Evolutionary conservation across 192 early-diverging fungal genomes (phyloP).

Genomic region (Phlyctochytrium planicorne): DNA sequence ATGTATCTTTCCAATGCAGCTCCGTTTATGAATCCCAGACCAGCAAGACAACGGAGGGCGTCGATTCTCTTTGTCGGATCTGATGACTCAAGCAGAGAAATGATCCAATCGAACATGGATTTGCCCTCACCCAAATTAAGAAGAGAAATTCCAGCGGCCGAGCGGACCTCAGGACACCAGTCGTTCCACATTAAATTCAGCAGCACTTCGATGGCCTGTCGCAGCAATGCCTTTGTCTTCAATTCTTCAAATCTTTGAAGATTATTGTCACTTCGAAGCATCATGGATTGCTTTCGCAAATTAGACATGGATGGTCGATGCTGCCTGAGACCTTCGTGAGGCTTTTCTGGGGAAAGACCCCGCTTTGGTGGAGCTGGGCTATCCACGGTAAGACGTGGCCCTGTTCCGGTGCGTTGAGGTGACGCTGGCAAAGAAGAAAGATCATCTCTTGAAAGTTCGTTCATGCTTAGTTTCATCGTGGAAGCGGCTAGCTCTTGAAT

Average conservation of each 20-base stretch:
- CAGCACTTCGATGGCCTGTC: constrained; percentile 34
- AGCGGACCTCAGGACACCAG: constrained; percentile 43
- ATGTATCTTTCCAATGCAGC: constrained; percentile 29
- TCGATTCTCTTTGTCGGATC: constrained; percentile 47
- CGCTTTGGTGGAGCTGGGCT: too few relatives aligned
- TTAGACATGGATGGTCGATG: not conserved
- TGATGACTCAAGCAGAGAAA: constrained; percentile 25
- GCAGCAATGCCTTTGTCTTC: constrained; percentile 11
- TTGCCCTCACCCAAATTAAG: constrained; percentile 37
- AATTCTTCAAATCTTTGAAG: not conserved
- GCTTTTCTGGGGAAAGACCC: too few relatives aligned
- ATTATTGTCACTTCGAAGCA: not conserved
- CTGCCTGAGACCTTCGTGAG: not conserved
- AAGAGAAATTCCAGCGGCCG: constrained; percentile 31
- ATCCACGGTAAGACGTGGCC: not conserved
- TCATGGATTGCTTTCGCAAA: not conserved
- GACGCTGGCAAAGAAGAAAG: too few relatives aligned
- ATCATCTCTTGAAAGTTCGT: constrained; percentile 3
- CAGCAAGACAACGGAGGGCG: constrained; percentile 37
- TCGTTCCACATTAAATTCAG: constrained; percentile 54
- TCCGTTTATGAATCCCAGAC: constrained; percentile 31
- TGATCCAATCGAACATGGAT: constrained; percentile 43
- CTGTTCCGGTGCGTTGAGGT: not conserved
- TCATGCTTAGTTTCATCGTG: constrained; percentile 7
- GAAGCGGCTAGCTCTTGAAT: constrained; percentile 19